Base-by-base conservation (phyloP, 2,329 filamentous ascomycete genomes). In the Aspergillus sp. region DNA sequence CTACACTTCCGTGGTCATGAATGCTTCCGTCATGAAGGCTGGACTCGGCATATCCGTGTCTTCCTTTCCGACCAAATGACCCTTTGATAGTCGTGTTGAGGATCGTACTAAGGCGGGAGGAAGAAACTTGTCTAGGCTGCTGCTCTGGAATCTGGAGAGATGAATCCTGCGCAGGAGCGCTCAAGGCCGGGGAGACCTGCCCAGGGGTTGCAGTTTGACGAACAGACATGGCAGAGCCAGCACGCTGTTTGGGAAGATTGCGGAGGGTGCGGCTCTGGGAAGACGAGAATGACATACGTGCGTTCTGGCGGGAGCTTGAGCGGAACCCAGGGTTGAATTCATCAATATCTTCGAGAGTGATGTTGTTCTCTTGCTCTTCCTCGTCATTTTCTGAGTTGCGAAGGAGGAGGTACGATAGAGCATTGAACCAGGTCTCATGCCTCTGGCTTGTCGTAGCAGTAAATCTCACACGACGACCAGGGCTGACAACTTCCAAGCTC, bases 371-470 rank as follows among this genome's bases (percentile, higher is more conserved):
- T 33, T 69, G 65, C 36, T 78, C 77, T 32, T 85, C 83, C 13
- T 78, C 66, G 38, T 73, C 72, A 11, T 76, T 66, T 27, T 68
- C 73, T 29, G 81, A 76, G 27, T 84, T 90, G 37, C 90, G 83
- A 28, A 95, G 77, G 31, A 97, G 77, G 10, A 98, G 78, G 64
- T 98, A 98, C 1, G 89, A 95, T 43, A 98, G 76, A 0, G 93
- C 90, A 60, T 97, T 97, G 76, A 93, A 95, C 93, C 93, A 98
- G 1, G 90, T 97, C 71, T 98, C 93, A 61, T 98, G 93, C 48
- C 93, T 81, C 64, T 96, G 90, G 32, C 89, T 87, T 3, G 93
- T 98, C 2, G 88, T 84, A 50, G 91, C 94, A 1, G 93, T 98
- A 54, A 98, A 95, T 67, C 95, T 91, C 68, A 98, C 82, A 11